Base-by-base conservation (phyloP, 768 basidiomycete genomes). In the Boletus huronensis region DNA sequence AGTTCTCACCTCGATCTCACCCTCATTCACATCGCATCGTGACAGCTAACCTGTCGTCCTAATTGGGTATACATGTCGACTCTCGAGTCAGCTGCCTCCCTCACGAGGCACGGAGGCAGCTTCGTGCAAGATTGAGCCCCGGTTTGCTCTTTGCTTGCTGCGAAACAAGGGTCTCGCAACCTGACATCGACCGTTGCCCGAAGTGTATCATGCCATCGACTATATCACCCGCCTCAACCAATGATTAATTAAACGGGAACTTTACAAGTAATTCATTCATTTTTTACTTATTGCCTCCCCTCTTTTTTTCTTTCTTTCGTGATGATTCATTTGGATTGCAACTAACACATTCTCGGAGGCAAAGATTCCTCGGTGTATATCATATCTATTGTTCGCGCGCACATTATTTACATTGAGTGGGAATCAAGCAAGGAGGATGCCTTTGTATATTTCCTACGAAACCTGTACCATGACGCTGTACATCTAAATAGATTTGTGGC, bases 11-110 rank as follows among this genome's bases (percentile, higher is more conserved):
- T 52, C 53, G 54, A 59, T 59, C 56, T 54, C 56, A 54, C 39
- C 62, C 43, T 53, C 54, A 28, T 50, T 57, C 59, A 54, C 61
- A 52, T 48, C 53, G 46, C 57, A 52, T 49, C 23, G 50, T 52
- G 65, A 58, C 68, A 48, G 58, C 53, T 45, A 50, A 58, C 49
- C 53, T 57, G 61, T 66, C 67, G 52, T 51, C 55, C 50, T 65
- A 61, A 68, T 55, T 57, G 55, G 65, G 66, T 57, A 68, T 47
- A 57, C 48, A 46, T 41, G 55, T 46, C 53, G 32, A 34, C 32
- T 34, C 14, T 16, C 14, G 45, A 43, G 54, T 50, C 40, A 41
- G 61, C 46, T 19, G 43, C 52, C 67, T 28, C 46, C 48, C 32
- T 34, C 41, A 23, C 45, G 42, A 36, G 55, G 55, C 49, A 19